Percentiles rank a stretch among this genome's conserved stretches.
Conservation (phyloP, 2,329 filamentous ascomycete species). For the Cladosporium sphaerospermum region DNA sequence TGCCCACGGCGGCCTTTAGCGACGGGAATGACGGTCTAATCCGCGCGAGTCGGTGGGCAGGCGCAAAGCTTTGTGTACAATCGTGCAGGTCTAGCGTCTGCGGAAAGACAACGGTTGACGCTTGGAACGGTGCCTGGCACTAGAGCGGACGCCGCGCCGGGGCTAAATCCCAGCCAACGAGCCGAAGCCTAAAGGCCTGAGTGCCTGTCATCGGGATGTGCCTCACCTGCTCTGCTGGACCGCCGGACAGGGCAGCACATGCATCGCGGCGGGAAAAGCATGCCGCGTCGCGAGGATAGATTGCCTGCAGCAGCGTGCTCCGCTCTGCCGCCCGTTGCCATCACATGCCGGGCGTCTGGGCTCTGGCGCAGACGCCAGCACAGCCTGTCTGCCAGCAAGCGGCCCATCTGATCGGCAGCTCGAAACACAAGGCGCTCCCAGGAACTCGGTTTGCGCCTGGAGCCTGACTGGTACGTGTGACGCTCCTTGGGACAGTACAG, state of each 20-base stretch:
- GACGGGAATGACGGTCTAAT: slow-evolving; percentile 9
- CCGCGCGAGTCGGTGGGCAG: slow-evolving; percentile 10
- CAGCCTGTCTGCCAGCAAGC: background rate
- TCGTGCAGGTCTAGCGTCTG: slow-evolving; percentile 3
- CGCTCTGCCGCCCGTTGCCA: background rate
- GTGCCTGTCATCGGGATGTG: slow-evolving; percentile 1
- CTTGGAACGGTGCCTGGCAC: slow-evolving; percentile 7
- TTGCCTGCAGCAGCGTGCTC: slow-evolving; percentile 5
- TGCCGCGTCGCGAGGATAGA: slow-evolving; percentile 7
- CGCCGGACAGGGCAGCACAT: no score
- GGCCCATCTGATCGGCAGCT: slow-evolving; percentile 3
- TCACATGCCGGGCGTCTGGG: slow-evolving; percentile 10
- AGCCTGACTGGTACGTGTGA: slow-evolving; percentile 7
- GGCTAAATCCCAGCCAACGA: background rate
- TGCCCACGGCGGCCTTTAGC: background rate
- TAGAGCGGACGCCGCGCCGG: slow-evolving; percentile 2
- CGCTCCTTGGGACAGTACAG: background rate
- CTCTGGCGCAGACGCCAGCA: background rate
- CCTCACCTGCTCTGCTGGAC: background rate
- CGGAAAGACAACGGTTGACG: slow-evolving; percentile 1
- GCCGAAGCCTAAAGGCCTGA: background rate
- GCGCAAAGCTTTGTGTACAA: slow-evolving; percentile 3
- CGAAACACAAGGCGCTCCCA: slow-evolving; percentile 11
- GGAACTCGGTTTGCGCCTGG: slow-evolving; percentile 10
- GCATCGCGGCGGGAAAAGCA: background rate